Conservation (phyloP, 352 stramenopile genomes). For the Globisporangium barbulae region DNA sequence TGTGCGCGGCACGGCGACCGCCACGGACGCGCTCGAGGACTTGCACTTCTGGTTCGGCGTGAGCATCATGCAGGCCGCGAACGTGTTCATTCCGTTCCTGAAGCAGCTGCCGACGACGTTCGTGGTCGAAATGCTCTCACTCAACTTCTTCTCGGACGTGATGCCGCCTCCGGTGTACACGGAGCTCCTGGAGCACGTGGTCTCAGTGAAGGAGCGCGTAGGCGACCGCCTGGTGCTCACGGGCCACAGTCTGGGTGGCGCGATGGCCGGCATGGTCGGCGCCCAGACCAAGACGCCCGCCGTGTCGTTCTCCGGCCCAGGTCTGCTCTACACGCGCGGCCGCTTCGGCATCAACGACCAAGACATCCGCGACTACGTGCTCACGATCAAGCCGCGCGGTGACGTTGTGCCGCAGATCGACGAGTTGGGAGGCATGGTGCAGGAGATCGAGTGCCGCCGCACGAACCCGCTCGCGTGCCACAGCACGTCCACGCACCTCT, state of each 20-base stretch:
- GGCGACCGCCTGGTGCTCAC: constrained; percentile 77
- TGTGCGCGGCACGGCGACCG: constrained; percentile 78
- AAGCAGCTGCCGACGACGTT: constrained; percentile 78
- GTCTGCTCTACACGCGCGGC: constrained; percentile 74
- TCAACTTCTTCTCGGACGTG: constrained; percentile 60
- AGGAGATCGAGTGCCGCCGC: constrained; percentile 83
- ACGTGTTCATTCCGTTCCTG: constrained; percentile 84
- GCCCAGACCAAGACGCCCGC: constrained; percentile 76
- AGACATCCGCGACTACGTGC: constrained; percentile 80
- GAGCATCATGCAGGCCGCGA: constrained; percentile 82
- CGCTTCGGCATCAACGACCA: constrained; percentile 69
- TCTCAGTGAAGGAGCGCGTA: constrained; percentile 51
- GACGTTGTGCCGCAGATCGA: constrained; percentile 84
- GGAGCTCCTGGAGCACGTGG: constrained; percentile 66
- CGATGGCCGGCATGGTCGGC: constrained; percentile 84
- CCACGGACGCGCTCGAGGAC: constrained; percentile 81
- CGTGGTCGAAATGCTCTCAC: constrained; percentile 81
- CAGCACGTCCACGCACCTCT: constrained; percentile 82
- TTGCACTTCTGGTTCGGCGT: constrained; percentile 88
- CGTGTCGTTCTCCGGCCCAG: constrained; percentile 80
- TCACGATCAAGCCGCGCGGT: constrained; percentile 78
- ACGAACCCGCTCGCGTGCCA: constrained; percentile 79
- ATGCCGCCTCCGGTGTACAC: constrained; percentile 82
- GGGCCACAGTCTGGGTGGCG: constrained; percentile 77
- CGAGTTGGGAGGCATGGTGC: constrained; percentile 80